phyloP scores from a whole-genome alignment of 202 grass and related monocot species.

The Setaria viridis region DNA sequence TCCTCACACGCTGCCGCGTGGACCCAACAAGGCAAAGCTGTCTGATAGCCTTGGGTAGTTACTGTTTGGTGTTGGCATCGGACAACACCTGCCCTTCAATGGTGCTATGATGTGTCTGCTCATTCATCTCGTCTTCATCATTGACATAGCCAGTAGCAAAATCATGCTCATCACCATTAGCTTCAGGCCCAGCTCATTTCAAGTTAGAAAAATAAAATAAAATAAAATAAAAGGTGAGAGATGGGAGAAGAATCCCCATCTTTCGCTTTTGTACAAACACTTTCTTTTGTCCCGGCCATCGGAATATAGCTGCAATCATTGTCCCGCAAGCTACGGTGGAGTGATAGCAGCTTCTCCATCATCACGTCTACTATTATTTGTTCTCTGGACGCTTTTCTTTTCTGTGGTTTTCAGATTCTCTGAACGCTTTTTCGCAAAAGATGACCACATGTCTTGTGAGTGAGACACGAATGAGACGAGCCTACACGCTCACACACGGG shows the following conservation, averaged over 20 bases:
- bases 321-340: background rate
- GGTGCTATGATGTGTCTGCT: background rate
- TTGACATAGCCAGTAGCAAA: background rate
- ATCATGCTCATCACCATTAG: background rate
- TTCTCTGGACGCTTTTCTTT: background rate
- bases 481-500: background rate
- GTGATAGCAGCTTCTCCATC: background rate
- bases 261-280: background rate
- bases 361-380: background rate
- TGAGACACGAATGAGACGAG: background rate
- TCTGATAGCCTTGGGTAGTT: background rate
- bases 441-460: background rate
- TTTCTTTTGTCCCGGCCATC: background rate
- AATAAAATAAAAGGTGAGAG: background rate
- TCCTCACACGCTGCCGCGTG: too few relatives aligned
- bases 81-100: background rate
- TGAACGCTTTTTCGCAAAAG: background rate
- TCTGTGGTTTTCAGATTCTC: background rate
- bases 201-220: background rate
- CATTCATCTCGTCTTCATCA: background rate
- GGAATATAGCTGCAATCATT: conserved; percentile 12
- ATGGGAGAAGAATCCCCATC: background rate
- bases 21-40: too few relatives aligned
- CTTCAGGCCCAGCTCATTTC: background rate
- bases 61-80: background rate